Conservation (phyloP, 1,139 yeast species). For the Protomyces inundatus region DNA sequence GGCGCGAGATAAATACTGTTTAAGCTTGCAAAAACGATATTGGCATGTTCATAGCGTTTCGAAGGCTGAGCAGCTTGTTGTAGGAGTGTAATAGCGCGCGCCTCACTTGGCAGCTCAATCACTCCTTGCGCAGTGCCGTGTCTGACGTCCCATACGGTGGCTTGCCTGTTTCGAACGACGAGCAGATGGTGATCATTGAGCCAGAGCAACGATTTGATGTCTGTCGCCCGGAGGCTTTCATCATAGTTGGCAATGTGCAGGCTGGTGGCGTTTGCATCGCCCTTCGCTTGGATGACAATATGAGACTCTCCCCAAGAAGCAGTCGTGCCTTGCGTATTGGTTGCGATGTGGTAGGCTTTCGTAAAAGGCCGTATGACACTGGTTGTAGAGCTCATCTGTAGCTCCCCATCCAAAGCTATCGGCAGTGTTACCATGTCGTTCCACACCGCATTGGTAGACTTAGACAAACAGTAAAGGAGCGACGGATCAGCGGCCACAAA, state of each 20-base stretch:
- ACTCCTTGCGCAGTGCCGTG: not conserved
- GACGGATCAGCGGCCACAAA: not conserved
- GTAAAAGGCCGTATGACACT: not conserved
- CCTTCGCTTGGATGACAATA: not conserved
- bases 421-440: not conserved
- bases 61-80: not conserved
- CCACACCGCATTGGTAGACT: not conserved
- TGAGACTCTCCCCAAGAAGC: not conserved
- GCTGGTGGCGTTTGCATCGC: not conserved
- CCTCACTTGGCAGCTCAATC: not conserved
- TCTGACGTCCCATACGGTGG: constrained; percentile 1
- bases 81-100: not conserved
- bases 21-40: not conserved
- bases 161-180: not conserved
- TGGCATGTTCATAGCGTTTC: not conserved
- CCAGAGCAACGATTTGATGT: not conserved
- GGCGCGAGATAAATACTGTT: not conserved
- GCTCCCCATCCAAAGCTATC: not conserved
- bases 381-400: not conserved
- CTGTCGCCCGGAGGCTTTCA: not conserved
- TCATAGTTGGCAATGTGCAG: not conserved
- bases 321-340: not conserved
- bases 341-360: not conserved
- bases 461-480: not conserved
- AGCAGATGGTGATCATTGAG: constrained; percentile 5